Evolutionary conservation across 1,139 yeast genomes (phyloP).

Genomic region (Diutina mesorugosa): DNA sequence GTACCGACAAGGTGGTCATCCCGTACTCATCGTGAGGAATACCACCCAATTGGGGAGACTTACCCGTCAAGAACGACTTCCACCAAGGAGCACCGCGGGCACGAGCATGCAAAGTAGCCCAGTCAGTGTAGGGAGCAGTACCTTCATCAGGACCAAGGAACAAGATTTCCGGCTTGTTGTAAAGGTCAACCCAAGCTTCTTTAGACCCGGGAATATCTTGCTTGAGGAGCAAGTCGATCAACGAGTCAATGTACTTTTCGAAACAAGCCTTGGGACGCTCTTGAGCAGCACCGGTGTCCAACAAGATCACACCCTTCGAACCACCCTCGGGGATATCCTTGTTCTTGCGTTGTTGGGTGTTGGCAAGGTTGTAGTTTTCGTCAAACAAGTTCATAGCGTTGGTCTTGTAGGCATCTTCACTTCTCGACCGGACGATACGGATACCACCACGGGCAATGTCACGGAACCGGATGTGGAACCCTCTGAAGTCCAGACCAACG

Average conservation of each 20-base stretch:
- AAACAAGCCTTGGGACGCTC: slow-evolving; percentile 77
- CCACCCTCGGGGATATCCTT: slow-evolving; percentile 99
- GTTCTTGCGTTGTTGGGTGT: slow-evolving; percentile 92
- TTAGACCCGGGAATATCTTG: slow-evolving; percentile 63
- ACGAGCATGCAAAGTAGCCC: slow-evolving; percentile 98
- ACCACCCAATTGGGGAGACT: slow-evolving; percentile 86
- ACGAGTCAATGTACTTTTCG: slow-evolving; percentile 84
- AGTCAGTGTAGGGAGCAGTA: slow-evolving; percentile 88
- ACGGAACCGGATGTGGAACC: slow-evolving; percentile 93
- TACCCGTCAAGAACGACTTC: slow-evolving; percentile 97
- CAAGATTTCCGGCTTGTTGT: slow-evolving; percentile 75
- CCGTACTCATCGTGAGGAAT: slow-evolving; percentile 98
- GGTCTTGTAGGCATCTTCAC: slow-evolving; percentile 72
- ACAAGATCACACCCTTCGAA: slow-evolving; percentile 88
- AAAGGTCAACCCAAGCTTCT: slow-evolving; percentile 76
- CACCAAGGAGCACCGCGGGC: slow-evolving; percentile 96
- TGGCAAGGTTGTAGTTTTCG: slow-evolving; percentile 91
- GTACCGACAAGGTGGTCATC: slow-evolving; percentile 91
- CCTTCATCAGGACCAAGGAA: slow-evolving; percentile 99
- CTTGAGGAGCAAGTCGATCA: slow-evolving; percentile 68
- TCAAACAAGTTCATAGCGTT: slow-evolving; percentile 86
- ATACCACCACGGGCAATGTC: slow-evolving; percentile 98
- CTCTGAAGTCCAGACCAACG: slow-evolving; percentile 94
- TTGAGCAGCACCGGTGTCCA: slow-evolving; percentile 73
- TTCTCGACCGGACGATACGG: slow-evolving; percentile 84